These are phyloP conservation scores for Lactarius hengduanensis DNA, from an alignment of 768 basidiomycete species.

Conservation along the genomic window DNA sequence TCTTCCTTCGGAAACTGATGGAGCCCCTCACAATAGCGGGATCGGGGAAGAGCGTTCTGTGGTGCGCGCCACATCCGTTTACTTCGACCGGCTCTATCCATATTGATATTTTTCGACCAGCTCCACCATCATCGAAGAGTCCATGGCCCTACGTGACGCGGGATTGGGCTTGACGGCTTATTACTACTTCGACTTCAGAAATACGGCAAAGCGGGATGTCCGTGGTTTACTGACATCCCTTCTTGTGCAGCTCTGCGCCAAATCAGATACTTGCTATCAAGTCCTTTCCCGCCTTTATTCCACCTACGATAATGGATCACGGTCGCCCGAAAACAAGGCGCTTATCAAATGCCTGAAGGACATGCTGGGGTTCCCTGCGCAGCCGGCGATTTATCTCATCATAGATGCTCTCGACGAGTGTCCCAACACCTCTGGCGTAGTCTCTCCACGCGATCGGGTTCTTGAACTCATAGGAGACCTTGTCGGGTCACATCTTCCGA, in stretches of 20 bases:
- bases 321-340: not conserved
- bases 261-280: not conserved
- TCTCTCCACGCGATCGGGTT: constrained; percentile 2
- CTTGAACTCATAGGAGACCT: not conserved
- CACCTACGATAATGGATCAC: not conserved
- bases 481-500: constrained; percentile 1
- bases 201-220: not conserved
- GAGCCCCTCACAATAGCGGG: not conserved
- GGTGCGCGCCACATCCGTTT: not conserved
- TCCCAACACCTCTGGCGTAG: constrained; percentile 1
- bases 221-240: constrained; percentile 3
- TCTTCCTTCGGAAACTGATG: not conserved
- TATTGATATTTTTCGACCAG: not conserved
- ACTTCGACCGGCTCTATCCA: not conserved
- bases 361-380: not conserved
- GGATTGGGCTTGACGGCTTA: not conserved
- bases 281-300: not conserved
- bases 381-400: not conserved
- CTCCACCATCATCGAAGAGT: constrained; percentile 2
- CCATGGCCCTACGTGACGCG: not conserved
- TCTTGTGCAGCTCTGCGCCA: constrained; percentile 2
- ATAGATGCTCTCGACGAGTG: constrained; percentile 15
- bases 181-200: constrained; percentile 9
- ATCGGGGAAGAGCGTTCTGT: constrained; percentile 2
- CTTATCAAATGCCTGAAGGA: constrained; percentile 9